Base-by-base conservation (phyloP, 306 rosid species). In the Cyamopsis tetragonoloba region DNA sequence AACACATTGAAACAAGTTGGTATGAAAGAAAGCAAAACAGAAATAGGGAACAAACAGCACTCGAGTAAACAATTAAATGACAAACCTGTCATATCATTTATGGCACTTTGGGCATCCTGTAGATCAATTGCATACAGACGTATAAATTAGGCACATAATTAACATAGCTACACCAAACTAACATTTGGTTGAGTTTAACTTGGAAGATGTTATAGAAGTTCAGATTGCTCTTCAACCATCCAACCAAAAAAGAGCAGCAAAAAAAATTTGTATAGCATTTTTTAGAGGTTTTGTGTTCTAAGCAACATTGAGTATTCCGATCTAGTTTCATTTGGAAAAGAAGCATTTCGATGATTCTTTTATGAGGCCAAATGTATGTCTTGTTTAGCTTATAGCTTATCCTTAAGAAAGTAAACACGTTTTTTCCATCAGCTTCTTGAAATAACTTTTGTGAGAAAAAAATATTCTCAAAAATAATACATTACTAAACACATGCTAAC, bases 101-200 rank as follows among this genome's bases (percentile, higher is more conserved):
- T 81, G 64, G 88, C 77, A 81, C 62, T 78, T 73, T 84, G 86
- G 24, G 88, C 88, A 28, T 84, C 88, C 88, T 84, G 83, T 83
- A 78, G 50, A 66, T 64, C 47, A 62, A 61, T 70, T 70, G 62
- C 81, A 80, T 26, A 47, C 59, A 71, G 39, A 50, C 19, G 2
- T 30, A 30, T 79, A 6, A 27, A 67, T 58, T 51, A 66, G 22
- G 30, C 58, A 47, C 12, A 62, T 39, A 35, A 32, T 22, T 26
- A 71, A 49, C 54, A 10, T 15, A 73, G 49, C 44, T 62, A 24
- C 13, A 56, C 57, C 49, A 42, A 59, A 30, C 53, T 51, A 43
- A 49, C 30, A 34, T 62, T 28, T 15, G 44, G 18, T 34, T 28
- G 42, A 48, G 22, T 54, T 73, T 58, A 55, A 61, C 61, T 4